Percentiles rank a stretch among this genome's conserved stretches.
Evolutionary conservation across 257 asterid species (phyloP).

Genomic region (Solanum gandarillasii): DNA sequence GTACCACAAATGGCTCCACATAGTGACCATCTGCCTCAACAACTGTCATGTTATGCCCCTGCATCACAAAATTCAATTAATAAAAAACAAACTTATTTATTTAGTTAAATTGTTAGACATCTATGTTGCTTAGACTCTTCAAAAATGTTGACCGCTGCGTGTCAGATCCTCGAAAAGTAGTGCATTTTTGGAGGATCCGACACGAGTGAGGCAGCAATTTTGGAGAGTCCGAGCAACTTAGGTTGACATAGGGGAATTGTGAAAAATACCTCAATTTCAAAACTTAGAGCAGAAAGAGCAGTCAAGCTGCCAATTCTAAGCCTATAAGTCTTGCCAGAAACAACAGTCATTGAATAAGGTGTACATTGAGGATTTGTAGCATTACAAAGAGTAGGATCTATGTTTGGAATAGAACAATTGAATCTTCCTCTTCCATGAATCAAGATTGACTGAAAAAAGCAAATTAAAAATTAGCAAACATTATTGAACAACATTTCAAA

Average conservation of each 20-base stretch:
- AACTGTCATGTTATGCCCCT: conserved; percentile 79
- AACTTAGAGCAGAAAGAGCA: conserved; percentile 70
- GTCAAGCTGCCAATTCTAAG: conserved; percentile 85
- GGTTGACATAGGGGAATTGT: not conserved
- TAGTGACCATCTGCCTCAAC: conserved; percentile 89
- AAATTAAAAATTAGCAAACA: not conserved
- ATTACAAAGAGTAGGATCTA: conserved; percentile 32
- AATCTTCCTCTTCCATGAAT: conserved; percentile 81
- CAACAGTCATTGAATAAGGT: conserved; percentile 47
- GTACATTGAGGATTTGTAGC: conserved; percentile 59
- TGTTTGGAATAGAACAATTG: conserved; percentile 46
- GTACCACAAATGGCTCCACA: conserved; percentile 72
- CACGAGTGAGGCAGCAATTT: no score
- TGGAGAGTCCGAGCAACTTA: no score
- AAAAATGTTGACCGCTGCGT: no score
- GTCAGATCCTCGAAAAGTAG: no score
- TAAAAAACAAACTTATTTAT: not conserved
- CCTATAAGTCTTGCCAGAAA: conserved; percentile 68
- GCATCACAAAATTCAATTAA: not conserved
- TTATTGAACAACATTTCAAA: not conserved
- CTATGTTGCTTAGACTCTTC: no score
- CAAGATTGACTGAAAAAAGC: conserved; percentile 51
- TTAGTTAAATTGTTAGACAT: not conserved
- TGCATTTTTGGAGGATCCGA: no score
- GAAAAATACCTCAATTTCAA: conserved; percentile 50